Base-by-base conservation (phyloP, 495 filamentous ascomycete genomes). In the Gamarada debralockiae region DNA sequence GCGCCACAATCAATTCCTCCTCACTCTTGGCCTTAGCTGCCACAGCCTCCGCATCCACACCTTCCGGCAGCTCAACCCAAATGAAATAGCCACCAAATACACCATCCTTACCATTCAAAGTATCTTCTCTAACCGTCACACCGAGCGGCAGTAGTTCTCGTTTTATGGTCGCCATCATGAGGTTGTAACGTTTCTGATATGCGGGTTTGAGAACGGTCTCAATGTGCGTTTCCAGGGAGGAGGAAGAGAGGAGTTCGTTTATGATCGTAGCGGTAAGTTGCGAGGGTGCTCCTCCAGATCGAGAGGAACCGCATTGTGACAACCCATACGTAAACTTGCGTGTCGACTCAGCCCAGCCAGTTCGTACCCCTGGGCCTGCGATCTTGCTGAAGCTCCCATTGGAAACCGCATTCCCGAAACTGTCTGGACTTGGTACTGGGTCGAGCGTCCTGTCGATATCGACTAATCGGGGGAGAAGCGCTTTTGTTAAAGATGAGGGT, bases 341-440 rank as follows among this genome's bases (percentile, higher is more conserved):
- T 3, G 84, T 81, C 14, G 75, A 83, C 63, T 96, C 91, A 0
- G 81, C 78, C 90, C 91, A 97, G 17, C 91, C 91, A 2, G 85
- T 89, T 27, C 91, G 72, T 31, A 83, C 58, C 0, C 90, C 92
- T 0, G 91, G 90, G 0, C 80, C 87, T n/a, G 83, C 75, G 14
- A 96, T 76, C 67, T 97, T 97, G 59, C 79, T 85, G 68, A 96
- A 96, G 14, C 79, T 86, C 17, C 84, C 89, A 67, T 96, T 96
- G 56, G 82, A 86, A 15, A 91, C 69, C 4, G 80, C 78, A 65
- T 95, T 85, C 4, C 90, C 88, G 58, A 87, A 93, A 38, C 69
- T 60, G 0, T 75, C 72, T 0, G 80, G 74, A 1, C 18, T 22
- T 4, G 59, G 59, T 1, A 31, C 20, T 2, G 60, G 60, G 3